phyloP scores from a whole-genome alignment of 306 rosid species.

The Sicyos edulis region DNA sequence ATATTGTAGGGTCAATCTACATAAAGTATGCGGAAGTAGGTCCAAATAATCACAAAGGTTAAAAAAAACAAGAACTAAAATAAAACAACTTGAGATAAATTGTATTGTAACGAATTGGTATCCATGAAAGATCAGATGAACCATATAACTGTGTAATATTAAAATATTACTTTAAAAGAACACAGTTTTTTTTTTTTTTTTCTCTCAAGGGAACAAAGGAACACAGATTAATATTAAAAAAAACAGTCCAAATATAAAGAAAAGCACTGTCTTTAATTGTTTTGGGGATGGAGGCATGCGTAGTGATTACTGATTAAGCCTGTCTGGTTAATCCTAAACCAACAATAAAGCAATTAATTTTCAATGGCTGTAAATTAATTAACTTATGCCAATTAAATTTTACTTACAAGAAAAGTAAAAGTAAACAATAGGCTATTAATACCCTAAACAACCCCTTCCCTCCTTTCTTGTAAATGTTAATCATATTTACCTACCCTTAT shows the following conservation, averaged over 20 bases:
- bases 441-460: not conserved
- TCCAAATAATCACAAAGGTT: too few species aligned
- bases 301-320: not conserved
- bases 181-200: too few species aligned
- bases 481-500: not conserved
- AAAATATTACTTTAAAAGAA: too few species aligned
- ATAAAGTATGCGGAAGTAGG: too few species aligned
- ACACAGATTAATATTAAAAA: too few species aligned
- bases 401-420: not conserved
- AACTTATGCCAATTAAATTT: not conserved
- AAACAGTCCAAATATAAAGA: not conserved
- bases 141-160: too few species aligned
- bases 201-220: too few species aligned
- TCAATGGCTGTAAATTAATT: not conserved
- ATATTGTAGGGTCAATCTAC: too few species aligned
- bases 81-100: too few species aligned
- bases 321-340: constrained; percentile 6
- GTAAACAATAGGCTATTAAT: not conserved
- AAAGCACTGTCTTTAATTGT: not conserved
- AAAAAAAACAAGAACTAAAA: too few species aligned
- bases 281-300: not conserved
- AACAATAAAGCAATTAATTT: not conserved
- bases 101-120: too few species aligned
- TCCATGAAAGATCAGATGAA: too few species aligned
- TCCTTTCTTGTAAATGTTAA: not conserved